Evolutionary conservation across 192 early-diverging fungal species (phyloP).

Genomic region (Umbelopsis sp.): DNA sequence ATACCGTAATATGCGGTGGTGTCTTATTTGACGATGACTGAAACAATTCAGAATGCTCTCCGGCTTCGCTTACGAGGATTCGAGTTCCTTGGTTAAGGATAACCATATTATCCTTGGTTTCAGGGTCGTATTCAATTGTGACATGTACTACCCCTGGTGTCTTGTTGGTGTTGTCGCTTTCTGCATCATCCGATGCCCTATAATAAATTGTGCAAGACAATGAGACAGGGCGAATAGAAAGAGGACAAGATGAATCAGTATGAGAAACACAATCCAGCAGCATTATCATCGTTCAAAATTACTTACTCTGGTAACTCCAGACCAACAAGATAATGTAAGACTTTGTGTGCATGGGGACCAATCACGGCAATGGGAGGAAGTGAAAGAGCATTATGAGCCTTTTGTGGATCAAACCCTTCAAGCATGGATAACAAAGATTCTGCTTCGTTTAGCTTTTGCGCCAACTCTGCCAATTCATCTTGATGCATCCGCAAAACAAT

Average conservation of each 20-base stretch:
- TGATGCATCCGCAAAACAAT: slow-evolving; percentile 2
- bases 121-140: background rate
- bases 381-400: background rate
- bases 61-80: background rate
- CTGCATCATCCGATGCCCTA: background rate
- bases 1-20: background rate
- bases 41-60: background rate
- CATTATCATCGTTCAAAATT: background rate
- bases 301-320: background rate
- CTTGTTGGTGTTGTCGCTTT: too few species aligned
- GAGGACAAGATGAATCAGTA: background rate
- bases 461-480: slow-evolving; percentile 1
- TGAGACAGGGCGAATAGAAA: too few species aligned
- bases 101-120: background rate
- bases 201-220: background rate
- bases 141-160: background rate
- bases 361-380: background rate
- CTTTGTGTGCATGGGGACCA: background rate
- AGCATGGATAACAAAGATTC: background rate
- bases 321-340: background rate
- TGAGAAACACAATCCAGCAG: background rate
- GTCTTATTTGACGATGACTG: background rate
- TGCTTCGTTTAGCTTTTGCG: background rate
- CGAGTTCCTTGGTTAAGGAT: background rate
- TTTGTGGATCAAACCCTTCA: background rate